Evolutionary conservation across 2,329 filamentous ascomycete species (phyloP).

Genomic region (Colletotrichum eremochloae): DNA sequence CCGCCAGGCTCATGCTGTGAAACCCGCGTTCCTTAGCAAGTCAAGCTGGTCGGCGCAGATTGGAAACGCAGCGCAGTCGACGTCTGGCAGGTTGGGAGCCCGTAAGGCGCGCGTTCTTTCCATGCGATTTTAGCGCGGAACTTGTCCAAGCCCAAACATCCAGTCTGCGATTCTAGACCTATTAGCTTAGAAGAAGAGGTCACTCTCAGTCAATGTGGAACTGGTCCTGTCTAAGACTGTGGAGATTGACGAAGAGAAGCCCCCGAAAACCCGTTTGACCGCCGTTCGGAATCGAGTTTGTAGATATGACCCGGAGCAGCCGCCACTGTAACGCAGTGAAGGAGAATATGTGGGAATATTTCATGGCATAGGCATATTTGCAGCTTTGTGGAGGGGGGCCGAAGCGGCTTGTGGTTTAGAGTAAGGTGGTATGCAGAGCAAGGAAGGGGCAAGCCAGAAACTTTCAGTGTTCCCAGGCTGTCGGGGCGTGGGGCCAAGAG

Average conservation of each 20-base stretch:
- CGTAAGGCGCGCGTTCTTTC: slow-evolving; percentile 23
- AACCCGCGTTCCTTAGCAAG: slow-evolving; percentile 33
- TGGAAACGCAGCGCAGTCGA: slow-evolving; percentile 2
- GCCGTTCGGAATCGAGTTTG: neutral
- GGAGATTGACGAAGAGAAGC: slow-evolving; percentile 33
- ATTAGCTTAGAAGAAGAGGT: slow-evolving; percentile 30
- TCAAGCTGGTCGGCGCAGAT: slow-evolving; percentile 26
- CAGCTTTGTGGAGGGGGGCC: slow-evolving; percentile 1
- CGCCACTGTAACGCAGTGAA: neutral
- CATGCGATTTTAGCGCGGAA: slow-evolving; percentile 26
- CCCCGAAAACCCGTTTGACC: slow-evolving; percentile 7
- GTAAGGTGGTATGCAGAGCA: slow-evolving; percentile 3
- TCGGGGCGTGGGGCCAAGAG: slow-evolving; percentile 36
- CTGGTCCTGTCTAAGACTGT: slow-evolving; percentile 39
- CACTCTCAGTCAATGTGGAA: slow-evolving; percentile 33
- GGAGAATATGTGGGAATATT: neutral
- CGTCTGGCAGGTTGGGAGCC: slow-evolving; percentile 12
- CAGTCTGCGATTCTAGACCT: slow-evolving; percentile 26
- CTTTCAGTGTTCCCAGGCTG: slow-evolving; percentile 36
- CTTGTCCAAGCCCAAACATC: slow-evolving; percentile 11
- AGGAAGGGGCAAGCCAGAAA: slow-evolving; percentile 18
- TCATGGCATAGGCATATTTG: slow-evolving; percentile 9
- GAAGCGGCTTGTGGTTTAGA: neutral
- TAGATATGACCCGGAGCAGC: neutral
- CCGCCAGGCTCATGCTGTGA: slow-evolving; percentile 25